Base-by-base conservation (phyloP, 2,329 filamentous ascomycete species). In the Blastomyces gilchristii region DNA sequence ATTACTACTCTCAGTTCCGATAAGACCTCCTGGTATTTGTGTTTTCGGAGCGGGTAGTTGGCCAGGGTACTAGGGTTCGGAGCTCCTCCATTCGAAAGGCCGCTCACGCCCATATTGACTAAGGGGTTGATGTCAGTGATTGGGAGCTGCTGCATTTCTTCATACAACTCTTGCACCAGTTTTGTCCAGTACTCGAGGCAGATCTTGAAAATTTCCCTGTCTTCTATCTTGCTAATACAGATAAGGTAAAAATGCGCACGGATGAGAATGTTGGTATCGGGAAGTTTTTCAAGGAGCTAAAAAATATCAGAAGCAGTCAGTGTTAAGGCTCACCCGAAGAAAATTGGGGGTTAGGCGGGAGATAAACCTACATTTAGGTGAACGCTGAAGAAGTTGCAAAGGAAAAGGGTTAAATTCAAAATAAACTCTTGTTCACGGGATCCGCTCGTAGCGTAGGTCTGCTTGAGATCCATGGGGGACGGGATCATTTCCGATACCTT, bases 131-230 rank as follows among this genome's bases (percentile, higher is more conserved):
- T 82, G 70, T 99, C 94, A 61, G 90, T 91, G 69, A 97, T 90
- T 8, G 94, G 95, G 2, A 97, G 85, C 67, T 91, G 85, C 77
- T 99, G 94, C 92, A 97, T 97, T 80, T 99, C 94, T 74, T 99
- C 94, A 74, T 97, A 99, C 28, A 99, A 84, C 77, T 97, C 94
- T 72, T 96, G 93, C 7, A 99, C 95, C 60, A 97, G 83, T 78
- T 97, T 97, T 47, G 95, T 94, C 94, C 94, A 99, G 80, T 99
- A 99, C 75, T 99, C 95, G 66, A 99, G 81, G 74, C 90, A 96
- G 72, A 99, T 99, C 83, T 99, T 99, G 85, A 99, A 99, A 67
- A 99, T 96, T 76, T 99, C 94, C 62, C 94, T 88, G 73, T 99
- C 95, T 69, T 99, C 94, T 68, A 99, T 99, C 78, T 99, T 92